Percentiles rank a stretch among this genome's conserved stretches.
phyloP scores from a whole-genome alignment of 176 grass and related monocot species.

The Carex scoparia region DNA sequence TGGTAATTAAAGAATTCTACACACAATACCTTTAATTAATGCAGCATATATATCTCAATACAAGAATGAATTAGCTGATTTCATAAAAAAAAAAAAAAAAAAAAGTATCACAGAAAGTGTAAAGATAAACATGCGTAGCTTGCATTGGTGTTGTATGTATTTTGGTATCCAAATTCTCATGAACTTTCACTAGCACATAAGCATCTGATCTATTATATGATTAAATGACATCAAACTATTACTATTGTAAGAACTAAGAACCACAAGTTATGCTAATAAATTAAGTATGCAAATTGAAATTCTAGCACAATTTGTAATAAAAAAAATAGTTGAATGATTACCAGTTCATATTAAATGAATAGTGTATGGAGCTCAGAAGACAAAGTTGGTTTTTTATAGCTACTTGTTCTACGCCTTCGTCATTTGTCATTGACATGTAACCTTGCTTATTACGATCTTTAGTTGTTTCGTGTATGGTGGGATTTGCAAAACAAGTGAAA shows the following conservation, averaged over 20 bases:
- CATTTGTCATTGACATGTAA: slow-evolving; percentile 6
- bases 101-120: neutral
- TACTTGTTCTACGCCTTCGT: neutral
- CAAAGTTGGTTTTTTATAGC: neutral
- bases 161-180: neutral
- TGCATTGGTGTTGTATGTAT: neutral
- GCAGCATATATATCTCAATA: neutral
- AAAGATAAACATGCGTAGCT: neutral
- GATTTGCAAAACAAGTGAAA: neutral
- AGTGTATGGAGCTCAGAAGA: neutral
- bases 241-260: neutral
- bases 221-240: slow-evolving; percentile 12
- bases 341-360: neutral
- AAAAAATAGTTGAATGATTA: neutral
- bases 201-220: neutral
- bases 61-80: neutral
- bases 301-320: neutral
- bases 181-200: neutral
- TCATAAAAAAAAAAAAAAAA: neutral
- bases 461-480: neutral
- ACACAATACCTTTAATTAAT: neutral
- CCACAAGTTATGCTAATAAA: neutral
- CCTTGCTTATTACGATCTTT: neutral
- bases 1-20: neutral
- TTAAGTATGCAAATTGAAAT: neutral